Conservation (phyloP, 148 eudicot species). For the Rhododendron williamsianum region DNA sequence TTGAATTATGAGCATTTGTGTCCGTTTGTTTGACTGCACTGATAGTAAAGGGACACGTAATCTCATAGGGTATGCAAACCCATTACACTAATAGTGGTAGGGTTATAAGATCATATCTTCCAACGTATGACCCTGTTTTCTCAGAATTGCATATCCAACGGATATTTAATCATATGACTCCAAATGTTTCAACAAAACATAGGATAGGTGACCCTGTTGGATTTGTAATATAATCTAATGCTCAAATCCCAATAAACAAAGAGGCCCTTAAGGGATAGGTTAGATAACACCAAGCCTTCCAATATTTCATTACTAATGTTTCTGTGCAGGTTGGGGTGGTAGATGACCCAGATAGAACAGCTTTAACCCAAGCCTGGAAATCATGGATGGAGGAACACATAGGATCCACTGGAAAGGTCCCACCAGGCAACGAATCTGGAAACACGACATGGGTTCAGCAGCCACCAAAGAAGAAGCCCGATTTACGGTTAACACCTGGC, state of each 20-base stretch:
- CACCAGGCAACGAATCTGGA: constrained; percentile 85
- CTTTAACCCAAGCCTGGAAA: constrained; percentile 93
- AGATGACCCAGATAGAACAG: constrained; percentile 65
- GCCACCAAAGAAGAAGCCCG: constrained; percentile 70
- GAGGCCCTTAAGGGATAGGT: neutral
- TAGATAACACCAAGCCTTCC: neutral
- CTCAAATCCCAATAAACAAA: neutral
- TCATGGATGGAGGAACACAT: constrained; percentile 99
- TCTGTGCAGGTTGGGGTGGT: constrained; percentile 57
- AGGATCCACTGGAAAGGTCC: constrained; percentile 69
- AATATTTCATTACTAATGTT: neutral
- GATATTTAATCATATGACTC: neutral
- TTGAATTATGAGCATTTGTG: neutral
- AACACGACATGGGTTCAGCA: constrained; percentile 77
- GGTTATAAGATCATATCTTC: neutral
- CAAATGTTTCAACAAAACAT: neutral
- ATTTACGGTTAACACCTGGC: constrained; percentile 84
- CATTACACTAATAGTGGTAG: neutral
- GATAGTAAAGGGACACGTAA: neutral
- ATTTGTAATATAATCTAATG: neutral
- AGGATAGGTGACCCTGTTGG: neutral
- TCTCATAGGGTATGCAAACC: neutral
- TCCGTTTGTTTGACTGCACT: neutral
- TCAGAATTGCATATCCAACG: neutral
- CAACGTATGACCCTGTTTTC: neutral